Conservation (phyloP, 2,329 filamentous ascomycete species). For the Trichoderma harzianum region DNA sequence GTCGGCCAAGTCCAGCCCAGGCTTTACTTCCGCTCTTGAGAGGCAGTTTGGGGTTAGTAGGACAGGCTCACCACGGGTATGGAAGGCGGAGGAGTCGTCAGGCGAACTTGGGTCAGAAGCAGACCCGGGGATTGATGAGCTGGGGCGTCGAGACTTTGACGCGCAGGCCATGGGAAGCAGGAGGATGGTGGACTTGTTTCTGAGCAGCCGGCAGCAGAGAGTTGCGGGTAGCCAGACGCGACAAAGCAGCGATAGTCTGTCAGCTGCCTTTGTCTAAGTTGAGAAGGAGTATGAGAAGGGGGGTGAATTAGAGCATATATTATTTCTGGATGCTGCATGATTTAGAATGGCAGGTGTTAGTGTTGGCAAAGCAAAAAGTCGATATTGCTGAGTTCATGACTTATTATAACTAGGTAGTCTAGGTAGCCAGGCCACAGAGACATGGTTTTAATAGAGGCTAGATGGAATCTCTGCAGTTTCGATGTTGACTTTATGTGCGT, state of each 20-base stretch:
- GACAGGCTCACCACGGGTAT: slow-evolving; percentile 23
- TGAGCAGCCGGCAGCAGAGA: slow-evolving; percentile 46
- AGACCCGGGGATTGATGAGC: background rate
- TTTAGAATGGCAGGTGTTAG: background rate
- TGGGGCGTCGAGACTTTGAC: slow-evolving; percentile 22
- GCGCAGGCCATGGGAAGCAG: slow-evolving; percentile 43
- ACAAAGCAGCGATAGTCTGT: slow-evolving; percentile 28
- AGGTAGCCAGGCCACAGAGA: background rate
- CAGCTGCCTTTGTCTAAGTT: slow-evolving; percentile 33
- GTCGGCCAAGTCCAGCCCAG: slow-evolving; percentile 31
- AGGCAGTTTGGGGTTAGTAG: slow-evolving; percentile 22
- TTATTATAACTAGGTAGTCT: background rate
- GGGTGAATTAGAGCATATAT: background rate
- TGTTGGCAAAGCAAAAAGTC: background rate
- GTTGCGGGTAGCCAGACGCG: slow-evolving; percentile 34
- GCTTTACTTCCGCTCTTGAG: slow-evolving; percentile 23
- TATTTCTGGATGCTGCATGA: background rate
- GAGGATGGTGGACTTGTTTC: slow-evolving; percentile 53
- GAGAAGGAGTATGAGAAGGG: background rate
- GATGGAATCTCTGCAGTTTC: background rate
- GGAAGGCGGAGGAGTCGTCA: background rate
- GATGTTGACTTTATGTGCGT: no score
- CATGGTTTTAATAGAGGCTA: background rate
- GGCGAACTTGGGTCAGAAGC: background rate
- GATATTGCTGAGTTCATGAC: background rate